Evolutionary conservation across 225 moss, liverwort and hornwort species (phyloP).

Genomic region (Anthoceros angustus): DNA sequence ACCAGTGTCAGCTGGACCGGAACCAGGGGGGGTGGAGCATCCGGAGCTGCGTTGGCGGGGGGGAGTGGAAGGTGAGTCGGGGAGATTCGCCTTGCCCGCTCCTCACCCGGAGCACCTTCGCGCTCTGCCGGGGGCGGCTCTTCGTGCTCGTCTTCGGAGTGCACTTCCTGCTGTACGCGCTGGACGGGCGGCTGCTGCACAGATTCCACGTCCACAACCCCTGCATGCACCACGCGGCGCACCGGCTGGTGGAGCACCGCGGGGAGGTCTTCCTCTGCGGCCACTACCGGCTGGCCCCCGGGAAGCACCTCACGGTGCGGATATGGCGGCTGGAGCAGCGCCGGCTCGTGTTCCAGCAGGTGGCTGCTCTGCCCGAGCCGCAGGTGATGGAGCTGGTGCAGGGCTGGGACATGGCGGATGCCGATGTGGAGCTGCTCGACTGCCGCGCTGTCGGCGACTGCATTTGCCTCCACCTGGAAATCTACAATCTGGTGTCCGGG

Average conservation of each 20-base stretch:
- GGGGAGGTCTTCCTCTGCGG: background rate
- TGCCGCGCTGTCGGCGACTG: background rate
- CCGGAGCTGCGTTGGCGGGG: background rate
- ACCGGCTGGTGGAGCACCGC: slow-evolving; percentile 1
- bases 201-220: background rate
- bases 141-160: slow-evolving; percentile 1
- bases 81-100: background rate
- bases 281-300: background rate
- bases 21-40: slow-evolving; percentile 1
- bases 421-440: slow-evolving; percentile 2
- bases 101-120: background rate
- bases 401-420: slow-evolving; percentile 4
- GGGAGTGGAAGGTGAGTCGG: background rate
- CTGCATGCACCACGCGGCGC: slow-evolving; percentile 4
- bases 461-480: background rate
- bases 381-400: background rate
- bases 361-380: background rate
- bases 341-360: slow-evolving; percentile 1
- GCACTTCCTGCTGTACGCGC: slow-evolving; percentile 1
- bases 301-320: background rate
- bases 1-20: background rate
- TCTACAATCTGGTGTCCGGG: background rate
- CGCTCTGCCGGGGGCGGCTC: background rate
- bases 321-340: background rate
- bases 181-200: background rate